A percentile compares a stretch with the other conserved stretches of the same genome.
Conservation (phyloP, 1,139 yeast species). For the Hanseniaspora uvarum region DNA sequence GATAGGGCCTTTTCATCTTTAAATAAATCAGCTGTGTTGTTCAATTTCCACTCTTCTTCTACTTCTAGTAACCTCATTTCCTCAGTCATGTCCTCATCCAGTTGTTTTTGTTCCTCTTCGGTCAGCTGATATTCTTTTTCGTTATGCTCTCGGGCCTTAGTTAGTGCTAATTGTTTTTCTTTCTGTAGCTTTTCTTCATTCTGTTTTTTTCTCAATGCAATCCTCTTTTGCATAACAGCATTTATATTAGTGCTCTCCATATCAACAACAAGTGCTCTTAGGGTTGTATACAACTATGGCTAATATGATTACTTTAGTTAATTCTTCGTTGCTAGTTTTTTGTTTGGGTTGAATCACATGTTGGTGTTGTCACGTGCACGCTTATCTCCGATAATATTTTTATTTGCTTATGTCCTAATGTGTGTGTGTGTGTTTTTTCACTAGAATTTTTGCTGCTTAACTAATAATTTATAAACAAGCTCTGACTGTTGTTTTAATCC, state of each 20-base stretch:
- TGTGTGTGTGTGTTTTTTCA: not conserved
- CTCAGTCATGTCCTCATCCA: constrained; percentile 15
- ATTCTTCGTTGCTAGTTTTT: not conserved
- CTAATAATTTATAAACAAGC: no score
- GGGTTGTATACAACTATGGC: no score
- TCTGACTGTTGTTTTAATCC: no score
- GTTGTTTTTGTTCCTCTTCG: constrained; percentile 10
- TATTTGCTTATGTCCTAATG: not conserved
- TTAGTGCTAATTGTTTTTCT: constrained; percentile 6
- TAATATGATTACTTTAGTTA: no score
- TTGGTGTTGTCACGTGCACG: not conserved
- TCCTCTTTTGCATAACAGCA: constrained; percentile 13
- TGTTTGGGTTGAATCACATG: not conserved
- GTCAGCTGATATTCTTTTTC: constrained; percentile 18
- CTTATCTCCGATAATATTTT: no score
- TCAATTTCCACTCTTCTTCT: not conserved
- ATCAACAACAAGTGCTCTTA: no score
- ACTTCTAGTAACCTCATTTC: not conserved
- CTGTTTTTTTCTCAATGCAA: constrained; percentile 14
- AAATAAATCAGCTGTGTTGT: not conserved
- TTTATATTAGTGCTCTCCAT: constrained; percentile 17
- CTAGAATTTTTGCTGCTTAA: no score
- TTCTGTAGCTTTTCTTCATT: constrained; percentile 5
- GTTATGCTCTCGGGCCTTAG: constrained; percentile 11
- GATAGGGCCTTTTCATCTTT: not conserved